Conservation (phyloP, 2,329 filamentous ascomycete genomes). For the Aspergillus costaricaensis region DNA sequence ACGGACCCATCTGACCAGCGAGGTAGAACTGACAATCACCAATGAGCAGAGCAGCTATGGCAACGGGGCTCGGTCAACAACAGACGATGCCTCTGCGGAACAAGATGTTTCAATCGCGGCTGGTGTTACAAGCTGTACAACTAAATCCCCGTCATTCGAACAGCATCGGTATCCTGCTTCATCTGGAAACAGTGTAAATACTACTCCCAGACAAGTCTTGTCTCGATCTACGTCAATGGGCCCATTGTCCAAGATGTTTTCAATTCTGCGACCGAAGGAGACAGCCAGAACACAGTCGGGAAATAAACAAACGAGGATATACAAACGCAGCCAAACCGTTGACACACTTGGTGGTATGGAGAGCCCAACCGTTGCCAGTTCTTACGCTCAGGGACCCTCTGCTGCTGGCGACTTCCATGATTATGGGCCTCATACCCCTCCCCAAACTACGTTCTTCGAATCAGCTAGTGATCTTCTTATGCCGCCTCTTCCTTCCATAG, state of each 20-base stretch:
- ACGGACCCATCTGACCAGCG: slow-evolving; percentile 40
- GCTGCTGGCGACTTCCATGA: slow-evolving; percentile 56
- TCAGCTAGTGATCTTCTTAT: slow-evolving; percentile 90
- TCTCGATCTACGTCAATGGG: slow-evolving; percentile 41
- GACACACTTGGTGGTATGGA: slow-evolving; percentile 30
- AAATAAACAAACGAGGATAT: slow-evolving; percentile 61
- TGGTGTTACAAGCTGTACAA: slow-evolving; percentile 16
- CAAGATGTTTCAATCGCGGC: slow-evolving; percentile 8
- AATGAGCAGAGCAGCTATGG: slow-evolving; percentile 12
- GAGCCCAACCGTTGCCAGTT: slow-evolving; percentile 2
- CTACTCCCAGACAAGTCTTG: slow-evolving; percentile 14
- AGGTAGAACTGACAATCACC: slow-evolving; percentile 27
- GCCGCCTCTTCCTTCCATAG: slow-evolving; percentile 77
- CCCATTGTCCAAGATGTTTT: slow-evolving; percentile 67
- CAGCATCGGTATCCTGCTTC: slow-evolving; percentile 16
- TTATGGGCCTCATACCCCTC: slow-evolving; percentile 66
- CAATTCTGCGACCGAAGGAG: slow-evolving; percentile 68
- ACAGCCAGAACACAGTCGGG: slow-evolving; percentile 50
- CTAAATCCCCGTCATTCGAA: slow-evolving; percentile 23
- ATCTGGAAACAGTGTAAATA: not conserved
- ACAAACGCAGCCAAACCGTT: slow-evolving; percentile 76
- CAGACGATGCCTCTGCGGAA: not conserved
- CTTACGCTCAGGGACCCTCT: slow-evolving; percentile 27
- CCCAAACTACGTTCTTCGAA: slow-evolving; percentile 90
- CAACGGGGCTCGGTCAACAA: slow-evolving; percentile 8